Conservation (phyloP, 768 basidiomycete genomes). For the Lactarius pseudohatsudake region DNA sequence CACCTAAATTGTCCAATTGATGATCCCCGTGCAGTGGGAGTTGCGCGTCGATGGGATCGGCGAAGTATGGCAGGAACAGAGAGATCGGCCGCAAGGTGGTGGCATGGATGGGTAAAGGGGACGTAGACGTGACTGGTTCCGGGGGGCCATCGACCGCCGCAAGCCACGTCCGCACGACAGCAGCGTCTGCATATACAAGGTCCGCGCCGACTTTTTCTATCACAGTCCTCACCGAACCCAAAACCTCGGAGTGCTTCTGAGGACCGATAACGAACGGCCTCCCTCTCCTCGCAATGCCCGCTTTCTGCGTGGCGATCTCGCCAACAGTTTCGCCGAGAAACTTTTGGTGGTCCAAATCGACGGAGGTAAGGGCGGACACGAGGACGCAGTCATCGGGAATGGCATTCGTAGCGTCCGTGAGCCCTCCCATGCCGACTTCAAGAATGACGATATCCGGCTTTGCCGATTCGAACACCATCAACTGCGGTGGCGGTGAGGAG, state of each 20-base stretch:
- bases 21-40: slow-evolving; percentile 79
- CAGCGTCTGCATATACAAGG: slow-evolving; percentile 34
- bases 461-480: slow-evolving; percentile 67
- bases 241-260: slow-evolving; percentile 56
- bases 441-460: slow-evolving; percentile 80
- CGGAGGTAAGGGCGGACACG: slow-evolving; percentile 78
- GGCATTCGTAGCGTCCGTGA: slow-evolving; percentile 89
- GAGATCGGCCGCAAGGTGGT: slow-evolving; percentile 47
- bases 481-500: slow-evolving; percentile 79
- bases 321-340: slow-evolving; percentile 79
- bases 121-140: slow-evolving; percentile 37
- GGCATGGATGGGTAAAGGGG: slow-evolving; percentile 32
- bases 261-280: slow-evolving; percentile 65
- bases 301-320: slow-evolving; percentile 81
- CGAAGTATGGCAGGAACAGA: slow-evolving; percentile 45
- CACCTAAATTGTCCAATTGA: slow-evolving; percentile 81
- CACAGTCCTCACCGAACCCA: slow-evolving; percentile 42
- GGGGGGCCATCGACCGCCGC: slow-evolving; percentile 38
- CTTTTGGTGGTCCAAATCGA: slow-evolving; percentile 91
- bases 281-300: slow-evolving; percentile 67
- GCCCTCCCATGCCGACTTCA: slow-evolving; percentile 95
- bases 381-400: slow-evolving; percentile 68
- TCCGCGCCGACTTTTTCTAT: slow-evolving; percentile 46
- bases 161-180: slow-evolving; percentile 40
- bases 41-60: slow-evolving; percentile 44